Percentiles rank a stretch among this genome's conserved stretches.
Evolutionary conservation across 139 green algal genomes (phyloP).

Genomic region (Microglena sp.): DNA sequence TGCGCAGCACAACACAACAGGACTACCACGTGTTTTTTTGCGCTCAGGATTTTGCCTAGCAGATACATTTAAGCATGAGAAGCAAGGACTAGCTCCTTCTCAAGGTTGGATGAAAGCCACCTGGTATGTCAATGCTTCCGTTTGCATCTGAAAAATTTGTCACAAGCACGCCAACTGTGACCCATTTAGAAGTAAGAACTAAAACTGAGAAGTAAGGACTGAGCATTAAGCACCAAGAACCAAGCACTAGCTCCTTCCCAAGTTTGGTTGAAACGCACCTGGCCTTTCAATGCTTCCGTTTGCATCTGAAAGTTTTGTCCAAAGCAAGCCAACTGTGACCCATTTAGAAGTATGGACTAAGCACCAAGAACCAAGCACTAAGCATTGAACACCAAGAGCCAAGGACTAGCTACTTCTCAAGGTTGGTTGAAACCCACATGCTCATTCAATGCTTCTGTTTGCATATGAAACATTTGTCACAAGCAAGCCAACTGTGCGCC

Average conservation of each 20-base stretch:
- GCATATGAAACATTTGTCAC: slow-evolving; percentile 86
- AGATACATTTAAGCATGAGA: slow-evolving; percentile 82
- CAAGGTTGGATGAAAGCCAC: slow-evolving; percentile 6
- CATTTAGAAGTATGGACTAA: no score
- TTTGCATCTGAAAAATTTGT: slow-evolving; percentile 84
- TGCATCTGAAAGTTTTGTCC: slow-evolving; percentile 82
- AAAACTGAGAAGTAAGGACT: no score
- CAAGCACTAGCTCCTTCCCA: no score
- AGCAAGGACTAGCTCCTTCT: no score
- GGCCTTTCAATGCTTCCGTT: slow-evolving; percentile 69
- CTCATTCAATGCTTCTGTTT: slow-evolving; percentile 65
- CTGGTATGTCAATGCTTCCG: slow-evolving; percentile 62
- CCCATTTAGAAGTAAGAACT: no score
- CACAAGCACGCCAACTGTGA: no score
- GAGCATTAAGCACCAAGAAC: no score
- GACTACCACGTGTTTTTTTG: slow-evolving; percentile 17
- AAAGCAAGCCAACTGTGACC: no score
- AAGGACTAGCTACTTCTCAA: no score
- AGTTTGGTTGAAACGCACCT: slow-evolving; percentile 12
- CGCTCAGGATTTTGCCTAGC: slow-evolving; percentile 80
- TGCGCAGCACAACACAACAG: slow-evolving; percentile 26
- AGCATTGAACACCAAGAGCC: no score
- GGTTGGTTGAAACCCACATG: slow-evolving; percentile 16
- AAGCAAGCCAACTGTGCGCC: no score
- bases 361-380: no score